These are phyloP conservation scores for Abrus pulchellus DNA, from an alignment of 306 rosid species.

Conservation along the genomic window DNA sequence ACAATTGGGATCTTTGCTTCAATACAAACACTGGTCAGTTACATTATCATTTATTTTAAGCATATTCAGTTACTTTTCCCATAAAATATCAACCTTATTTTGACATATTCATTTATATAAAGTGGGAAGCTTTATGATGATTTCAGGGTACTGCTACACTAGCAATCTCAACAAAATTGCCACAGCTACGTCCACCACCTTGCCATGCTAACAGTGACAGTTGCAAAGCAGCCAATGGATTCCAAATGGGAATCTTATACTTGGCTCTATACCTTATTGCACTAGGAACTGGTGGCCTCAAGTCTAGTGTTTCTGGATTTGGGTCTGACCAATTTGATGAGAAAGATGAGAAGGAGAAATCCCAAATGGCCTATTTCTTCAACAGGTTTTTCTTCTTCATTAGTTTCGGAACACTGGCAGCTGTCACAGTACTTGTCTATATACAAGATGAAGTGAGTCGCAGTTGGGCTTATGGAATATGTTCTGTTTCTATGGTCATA, in stretches of 20 bases:
- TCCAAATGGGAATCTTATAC: constrained; percentile 87
- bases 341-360: constrained; percentile 84
- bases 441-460: constrained; percentile 88
- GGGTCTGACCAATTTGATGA: constrained; percentile 93
- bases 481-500: constrained; percentile 70
- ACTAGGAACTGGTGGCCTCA: constrained; percentile 88
- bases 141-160: constrained; percentile 77
- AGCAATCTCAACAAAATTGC: constrained; percentile 77
- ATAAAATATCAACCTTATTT: constrained; percentile 20
- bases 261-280: constrained; percentile 76
- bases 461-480: constrained; percentile 85
- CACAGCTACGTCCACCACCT: constrained; percentile 76
- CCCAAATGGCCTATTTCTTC: constrained; percentile 87
- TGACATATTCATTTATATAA: background rate
- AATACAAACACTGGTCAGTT: constrained; percentile 73
- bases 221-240: constrained; percentile 73
- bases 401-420: constrained; percentile 80
- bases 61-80: background rate
- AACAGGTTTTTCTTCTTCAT: constrained; percentile 84
- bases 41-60: background rate
- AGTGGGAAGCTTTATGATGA: constrained; percentile 8
- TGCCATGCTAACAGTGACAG: constrained; percentile 53
- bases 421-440: constrained; percentile 92
- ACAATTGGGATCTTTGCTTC: constrained; percentile 82
- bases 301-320: constrained; percentile 95